Base-by-base conservation (phyloP, 192 early-diverging fungal species). In the Gryganskiella cystojenkinii region DNA sequence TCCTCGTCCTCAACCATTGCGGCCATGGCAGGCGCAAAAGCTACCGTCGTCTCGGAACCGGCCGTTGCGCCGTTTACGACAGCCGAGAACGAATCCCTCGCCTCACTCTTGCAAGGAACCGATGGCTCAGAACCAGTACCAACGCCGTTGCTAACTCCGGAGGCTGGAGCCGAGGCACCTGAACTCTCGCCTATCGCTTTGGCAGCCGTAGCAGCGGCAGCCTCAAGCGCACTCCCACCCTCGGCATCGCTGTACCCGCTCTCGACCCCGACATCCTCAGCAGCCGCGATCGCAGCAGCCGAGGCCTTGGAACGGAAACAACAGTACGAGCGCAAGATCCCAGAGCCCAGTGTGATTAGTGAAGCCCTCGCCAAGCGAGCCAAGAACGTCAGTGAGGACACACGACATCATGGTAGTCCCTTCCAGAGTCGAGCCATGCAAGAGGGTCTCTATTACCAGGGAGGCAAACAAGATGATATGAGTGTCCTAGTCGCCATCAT, bases 381-480 rank as follows among this genome's bases (percentile, higher is more conserved):
- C 4, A 88, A 90, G 58, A 82, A 84, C 37, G 91, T 94, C 5
- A 91, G 91, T 71, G 92, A 96, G 81, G 95, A 99, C 62, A 78
- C 86, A 31, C 82, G 91, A 49, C 90, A 88, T 64, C 80, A 88
- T 8, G 81, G 87, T 31, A 92, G 90, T 63, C 98, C 98, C 5
- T 99, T 99, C 85, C 94, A 97, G 82, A 89, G 85, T 60, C 89
- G 95, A 20, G 98, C 98, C 2, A 92, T 96, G 72, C 90, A 96
- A 67, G 98, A 99, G 82, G 98, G 96, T 15, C 83, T 95, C 30
- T 94, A 94, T 76, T 95, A 92, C 80, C 90, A 95, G 81, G 97
- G 97, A 43, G 98, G 98, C 45, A 99, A 99, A 69, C 82, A 87
- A 65, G 98, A 99, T 81, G 98, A 99, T 81, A 95, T 98, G 60